Percentiles rank a stretch among this genome's conserved stretches.
Evolutionary conservation across 2,329 filamentous ascomycete species (phyloP).

Genomic region (Corinectria fuckeliana): DNA sequence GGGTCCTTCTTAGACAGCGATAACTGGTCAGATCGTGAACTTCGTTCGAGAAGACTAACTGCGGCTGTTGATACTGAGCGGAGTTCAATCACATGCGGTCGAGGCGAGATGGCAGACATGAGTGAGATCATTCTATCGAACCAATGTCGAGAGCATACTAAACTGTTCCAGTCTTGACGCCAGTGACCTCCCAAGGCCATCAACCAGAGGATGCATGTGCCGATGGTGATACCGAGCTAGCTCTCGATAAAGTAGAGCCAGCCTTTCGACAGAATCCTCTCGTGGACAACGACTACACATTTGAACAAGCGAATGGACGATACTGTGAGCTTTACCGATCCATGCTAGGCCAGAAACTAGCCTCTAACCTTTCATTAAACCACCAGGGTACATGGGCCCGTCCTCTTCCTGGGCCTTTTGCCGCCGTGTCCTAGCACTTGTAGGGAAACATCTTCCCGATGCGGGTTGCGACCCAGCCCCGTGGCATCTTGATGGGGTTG

Average conservation of each 20-base stretch:
- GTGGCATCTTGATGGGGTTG: conserved; percentile 37
- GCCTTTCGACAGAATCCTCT: conserved; percentile 35
- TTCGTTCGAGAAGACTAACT: neutral
- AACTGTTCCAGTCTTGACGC: neutral
- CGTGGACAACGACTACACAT: conserved; percentile 35
- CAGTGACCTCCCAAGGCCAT: conserved; percentile 12
- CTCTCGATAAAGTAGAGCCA: conserved; percentile 27
- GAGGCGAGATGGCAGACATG: neutral
- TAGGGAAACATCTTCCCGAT: conserved; percentile 36
- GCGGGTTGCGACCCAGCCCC: conserved; percentile 30
- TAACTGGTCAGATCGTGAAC: neutral
- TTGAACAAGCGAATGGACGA: conserved; percentile 28
- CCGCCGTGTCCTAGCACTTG: conserved; percentile 30
- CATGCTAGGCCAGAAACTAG: neutral
- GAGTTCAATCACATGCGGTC: neutral
- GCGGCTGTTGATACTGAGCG: neutral
- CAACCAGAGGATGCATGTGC: conserved; percentile 1
- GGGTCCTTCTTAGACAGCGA: neutral
- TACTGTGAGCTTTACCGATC: conserved; percentile 17
- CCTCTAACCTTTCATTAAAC: neutral
- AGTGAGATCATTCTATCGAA: neutral
- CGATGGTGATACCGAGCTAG: conserved; percentile 3
- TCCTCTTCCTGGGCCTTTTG: conserved; percentile 38
- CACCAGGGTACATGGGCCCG: conserved; percentile 37
- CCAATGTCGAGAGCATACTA: neutral